A percentile compares a stretch with the other conserved stretches of the same genome.
These are phyloP conservation scores for Aeschynomene evenia DNA, from an alignment of 306 rosid species.

Conservation along the genomic window DNA sequence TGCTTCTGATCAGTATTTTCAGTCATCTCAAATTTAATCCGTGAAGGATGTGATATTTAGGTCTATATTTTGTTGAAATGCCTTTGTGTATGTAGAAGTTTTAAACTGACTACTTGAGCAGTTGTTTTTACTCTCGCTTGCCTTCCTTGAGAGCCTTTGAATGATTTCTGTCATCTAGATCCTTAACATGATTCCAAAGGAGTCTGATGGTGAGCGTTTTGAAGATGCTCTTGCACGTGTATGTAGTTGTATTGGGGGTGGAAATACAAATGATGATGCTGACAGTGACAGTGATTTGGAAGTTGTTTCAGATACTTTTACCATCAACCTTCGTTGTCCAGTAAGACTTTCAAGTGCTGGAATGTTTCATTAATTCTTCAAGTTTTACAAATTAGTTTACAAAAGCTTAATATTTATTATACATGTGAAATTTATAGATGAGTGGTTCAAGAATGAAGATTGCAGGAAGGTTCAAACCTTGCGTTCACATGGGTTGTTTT, in stretches of 20 bases:
- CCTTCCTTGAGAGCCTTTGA: neutral
- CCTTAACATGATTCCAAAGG: conserved; percentile 75
- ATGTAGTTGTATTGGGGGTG: conserved; percentile 77
- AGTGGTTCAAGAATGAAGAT: conserved; percentile 99
- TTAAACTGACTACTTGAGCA: neutral
- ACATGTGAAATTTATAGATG: conserved; percentile 58
- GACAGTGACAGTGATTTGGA: conserved; percentile 96
- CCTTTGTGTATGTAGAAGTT: conserved; percentile 1
- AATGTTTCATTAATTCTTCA: neutral
- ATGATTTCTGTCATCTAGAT: conserved; percentile 49
- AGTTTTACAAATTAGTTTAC: conserved; percentile 24
- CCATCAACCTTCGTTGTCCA: conserved; percentile 90
- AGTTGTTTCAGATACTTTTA: conserved; percentile 86
- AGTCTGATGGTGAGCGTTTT: conserved; percentile 75
- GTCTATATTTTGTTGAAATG: conserved; percentile 14
- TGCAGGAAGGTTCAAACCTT: conserved; percentile 97
- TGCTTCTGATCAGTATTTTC: neutral
- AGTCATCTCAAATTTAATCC: neutral
- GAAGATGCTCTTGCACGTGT: conserved; percentile 96
- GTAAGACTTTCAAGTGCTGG: conserved; percentile 57
- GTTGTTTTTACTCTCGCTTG: neutral
- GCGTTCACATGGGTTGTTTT: conserved; percentile 93
- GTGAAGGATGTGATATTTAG: neutral
- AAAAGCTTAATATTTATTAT: conserved; percentile 4
- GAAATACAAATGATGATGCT: conserved; percentile 68